phyloP scores from a whole-genome alignment of 176 grass and related monocot genomes.

The Avena insularis region DNA sequence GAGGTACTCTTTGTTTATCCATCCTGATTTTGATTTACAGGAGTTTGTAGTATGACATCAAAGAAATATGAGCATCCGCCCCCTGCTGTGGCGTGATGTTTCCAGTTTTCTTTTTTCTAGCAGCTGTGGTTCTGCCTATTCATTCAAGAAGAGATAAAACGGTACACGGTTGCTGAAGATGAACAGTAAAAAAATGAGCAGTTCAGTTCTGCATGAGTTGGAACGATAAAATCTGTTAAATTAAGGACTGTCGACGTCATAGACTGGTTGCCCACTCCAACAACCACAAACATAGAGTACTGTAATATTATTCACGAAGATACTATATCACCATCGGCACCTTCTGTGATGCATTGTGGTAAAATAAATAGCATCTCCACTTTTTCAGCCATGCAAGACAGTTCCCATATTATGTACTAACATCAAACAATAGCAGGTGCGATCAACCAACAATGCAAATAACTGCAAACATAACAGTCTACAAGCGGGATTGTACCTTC shows the following conservation, averaged over 20 bases:
- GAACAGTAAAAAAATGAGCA: neutral
- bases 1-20: too few relatives aligned
- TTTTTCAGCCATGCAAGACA: neutral
- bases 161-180: neutral
- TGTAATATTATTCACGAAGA: neutral
- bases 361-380: conserved; percentile 10
- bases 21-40: too few relatives aligned
- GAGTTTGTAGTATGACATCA: neutral
- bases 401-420: conserved; percentile 9
- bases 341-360: neutral
- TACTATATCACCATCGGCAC: neutral
- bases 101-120: neutral
- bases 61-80: neutral
- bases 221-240: neutral
- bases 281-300: neutral
- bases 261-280: neutral
- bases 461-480: conserved; percentile 33
- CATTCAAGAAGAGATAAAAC: neutral
- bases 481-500: conserved; percentile 44
- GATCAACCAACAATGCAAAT: conserved; percentile 9
- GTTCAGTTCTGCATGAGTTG: neutral
- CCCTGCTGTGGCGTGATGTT: neutral
- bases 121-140: neutral
- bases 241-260: neutral
- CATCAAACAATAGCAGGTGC: conserved; percentile 12